phyloP scores from a whole-genome alignment of 106 monocot species.

The Xerophyta viscosa region DNA sequence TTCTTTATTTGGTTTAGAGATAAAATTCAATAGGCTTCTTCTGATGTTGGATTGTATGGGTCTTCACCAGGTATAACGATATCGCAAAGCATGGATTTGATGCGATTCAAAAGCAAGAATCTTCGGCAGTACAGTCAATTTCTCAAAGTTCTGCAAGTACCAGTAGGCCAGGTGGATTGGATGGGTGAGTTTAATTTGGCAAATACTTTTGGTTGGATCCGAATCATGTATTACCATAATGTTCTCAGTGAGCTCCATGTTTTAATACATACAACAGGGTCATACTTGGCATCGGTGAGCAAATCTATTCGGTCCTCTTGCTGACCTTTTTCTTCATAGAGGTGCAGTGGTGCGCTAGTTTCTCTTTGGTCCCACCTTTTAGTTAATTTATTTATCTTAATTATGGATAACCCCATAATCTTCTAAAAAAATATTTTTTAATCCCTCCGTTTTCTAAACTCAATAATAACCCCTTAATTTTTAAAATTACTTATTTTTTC shows the following conservation, averaged over 20 bases:
- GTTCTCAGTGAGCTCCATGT: background rate
- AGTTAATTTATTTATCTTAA: no score
- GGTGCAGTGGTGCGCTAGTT: slow-evolving; percentile 51
- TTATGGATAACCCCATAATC: no score
- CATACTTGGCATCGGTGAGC: slow-evolving; percentile 84
- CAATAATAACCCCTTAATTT: no score
- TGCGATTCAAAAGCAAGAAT: slow-evolving; percentile 31
- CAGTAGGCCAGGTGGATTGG: slow-evolving; percentile 61
- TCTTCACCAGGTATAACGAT: slow-evolving; percentile 66
- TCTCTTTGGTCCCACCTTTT: no score
- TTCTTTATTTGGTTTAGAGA: no score
- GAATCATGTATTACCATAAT: background rate
- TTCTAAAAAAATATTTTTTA: no score
- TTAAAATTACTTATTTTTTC: no score
- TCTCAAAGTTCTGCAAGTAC: slow-evolving; percentile 8
- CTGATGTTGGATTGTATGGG: background rate
- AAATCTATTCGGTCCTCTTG: slow-evolving; percentile 75
- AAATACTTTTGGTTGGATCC: background rate
- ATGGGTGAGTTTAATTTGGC: slow-evolving; percentile 43
- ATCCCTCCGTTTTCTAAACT: no score
- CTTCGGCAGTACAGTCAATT: slow-evolving; percentile 11
- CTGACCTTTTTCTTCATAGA: slow-evolving; percentile 84
- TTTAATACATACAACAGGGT: slow-evolving; percentile 33
- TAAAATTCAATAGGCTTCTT: background rate
- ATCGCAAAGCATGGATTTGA: slow-evolving; percentile 90